Percentiles rank a stretch among this genome's conserved stretches.
phyloP scores from a whole-genome alignment of 179 eudicot genomes.

The Beta corolliflora region DNA sequence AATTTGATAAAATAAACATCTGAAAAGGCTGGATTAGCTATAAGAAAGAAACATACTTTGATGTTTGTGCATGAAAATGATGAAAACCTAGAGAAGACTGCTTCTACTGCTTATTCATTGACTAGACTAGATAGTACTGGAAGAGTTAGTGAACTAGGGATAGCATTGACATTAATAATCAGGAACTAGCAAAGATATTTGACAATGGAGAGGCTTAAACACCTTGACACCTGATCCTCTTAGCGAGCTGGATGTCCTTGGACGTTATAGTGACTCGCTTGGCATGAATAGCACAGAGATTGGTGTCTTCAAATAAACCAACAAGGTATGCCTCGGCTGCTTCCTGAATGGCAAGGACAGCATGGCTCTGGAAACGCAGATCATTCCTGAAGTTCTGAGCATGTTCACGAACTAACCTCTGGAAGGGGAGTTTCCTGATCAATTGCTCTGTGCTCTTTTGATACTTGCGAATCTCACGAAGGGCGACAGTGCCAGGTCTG shows the following conservation, averaged over 20 bases:
- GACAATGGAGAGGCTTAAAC: neutral
- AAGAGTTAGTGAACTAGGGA: neutral
- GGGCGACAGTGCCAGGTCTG: conserved; percentile 21
- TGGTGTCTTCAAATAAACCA: conserved; percentile 12
- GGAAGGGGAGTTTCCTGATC: conserved; percentile 18
- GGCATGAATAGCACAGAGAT: conserved; percentile 17
- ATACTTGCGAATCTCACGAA: conserved; percentile 11
- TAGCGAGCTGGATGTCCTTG: conserved; percentile 21
- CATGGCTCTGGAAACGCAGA: conserved; percentile 21
- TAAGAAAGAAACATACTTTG: neutral
- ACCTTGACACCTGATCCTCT: conserved; percentile 2
- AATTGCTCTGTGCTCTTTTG: conserved; percentile 16
- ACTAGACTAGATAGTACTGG: neutral
- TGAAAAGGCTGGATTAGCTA: neutral
- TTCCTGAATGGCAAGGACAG: conserved; percentile 9
- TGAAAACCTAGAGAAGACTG: neutral
- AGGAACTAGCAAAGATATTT: neutral
- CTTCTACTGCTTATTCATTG: neutral
- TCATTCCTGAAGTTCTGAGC: conserved; percentile 14
- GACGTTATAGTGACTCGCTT: conserved; percentile 12
- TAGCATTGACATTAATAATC: neutral
- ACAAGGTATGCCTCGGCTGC: conserved; percentile 5
- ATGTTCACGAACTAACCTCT: conserved; percentile 15
- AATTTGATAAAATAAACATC: neutral
- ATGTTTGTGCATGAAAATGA: neutral